A percentile compares a stretch with the other conserved stretches of the same genome.
Conservation (phyloP, 371 early-diverging fungal genomes). For the Saksenaea oblongispora region DNA sequence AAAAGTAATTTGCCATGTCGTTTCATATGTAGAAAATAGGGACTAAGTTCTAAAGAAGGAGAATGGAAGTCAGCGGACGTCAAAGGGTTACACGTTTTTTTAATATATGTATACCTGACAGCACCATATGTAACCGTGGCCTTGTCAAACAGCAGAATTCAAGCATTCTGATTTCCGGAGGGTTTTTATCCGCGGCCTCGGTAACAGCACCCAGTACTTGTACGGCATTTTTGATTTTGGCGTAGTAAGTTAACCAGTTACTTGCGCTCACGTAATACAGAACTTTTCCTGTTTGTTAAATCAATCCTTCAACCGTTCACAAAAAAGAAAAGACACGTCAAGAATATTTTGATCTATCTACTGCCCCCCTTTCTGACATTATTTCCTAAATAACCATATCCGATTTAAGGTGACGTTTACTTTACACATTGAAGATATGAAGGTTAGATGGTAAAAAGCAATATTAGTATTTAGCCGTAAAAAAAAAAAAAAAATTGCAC, state of each 20-base stretch:
- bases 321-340: no score
- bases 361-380: no score
- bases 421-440: no score
- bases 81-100: not conserved
- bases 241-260: constrained; percentile 81
- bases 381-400: no score
- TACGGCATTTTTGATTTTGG: constrained; percentile 61
- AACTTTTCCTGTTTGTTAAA: no score
- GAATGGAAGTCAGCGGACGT: not conserved
- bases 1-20: constrained; percentile 65
- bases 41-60: constrained; percentile 55
- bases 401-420: no score
- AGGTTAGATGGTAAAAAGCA: no score
- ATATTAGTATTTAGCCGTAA: no score
- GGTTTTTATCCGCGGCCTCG: constrained; percentile 54
- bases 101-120: constrained; percentile 53
- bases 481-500: no score
- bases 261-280: constrained; percentile 79
- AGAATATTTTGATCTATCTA: no score
- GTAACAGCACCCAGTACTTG: constrained; percentile 54
- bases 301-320: no score
- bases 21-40: constrained; percentile 64
- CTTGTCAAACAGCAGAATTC: constrained; percentile 76
- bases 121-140: constrained; percentile 62
- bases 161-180: constrained; percentile 74